Conservation (phyloP, 306 rosid species). For the Sicyos edulis region DNA sequence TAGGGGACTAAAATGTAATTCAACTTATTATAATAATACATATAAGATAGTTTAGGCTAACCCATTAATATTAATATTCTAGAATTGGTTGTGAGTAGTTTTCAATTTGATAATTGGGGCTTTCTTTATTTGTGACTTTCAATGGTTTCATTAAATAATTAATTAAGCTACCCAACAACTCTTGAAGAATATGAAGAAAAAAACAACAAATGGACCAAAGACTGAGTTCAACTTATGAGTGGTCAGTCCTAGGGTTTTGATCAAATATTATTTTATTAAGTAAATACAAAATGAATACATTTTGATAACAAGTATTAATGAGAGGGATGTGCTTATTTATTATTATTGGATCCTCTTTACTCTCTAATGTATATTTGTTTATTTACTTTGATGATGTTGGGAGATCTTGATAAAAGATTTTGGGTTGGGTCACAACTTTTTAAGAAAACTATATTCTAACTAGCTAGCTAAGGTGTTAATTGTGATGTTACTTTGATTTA, state of each 20-base stretch:
- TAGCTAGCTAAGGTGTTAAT: not conserved
- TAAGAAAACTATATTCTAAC: constrained; percentile 6
- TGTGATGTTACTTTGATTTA: constrained; percentile 5
- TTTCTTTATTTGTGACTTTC: not conserved
- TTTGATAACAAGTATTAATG: not conserved
- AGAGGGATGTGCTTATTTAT: not conserved
- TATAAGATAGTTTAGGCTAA: not conserved
- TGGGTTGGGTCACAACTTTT: constrained; percentile 8
- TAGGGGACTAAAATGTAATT: not conserved
- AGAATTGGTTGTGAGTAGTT: not conserved
- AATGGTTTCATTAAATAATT: not conserved
- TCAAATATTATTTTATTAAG: not conserved
- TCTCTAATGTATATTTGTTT: not conserved
- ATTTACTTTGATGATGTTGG: constrained; percentile 2
- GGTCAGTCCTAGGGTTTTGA: constrained; percentile 16
- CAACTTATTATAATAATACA: not conserved
- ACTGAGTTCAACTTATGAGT: not conserved
- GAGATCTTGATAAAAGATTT: constrained; percentile 16
- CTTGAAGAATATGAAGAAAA: not conserved
- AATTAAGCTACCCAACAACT: constrained; percentile 10
- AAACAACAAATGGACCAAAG: constrained; percentile 16
- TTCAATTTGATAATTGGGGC: constrained; percentile 6
- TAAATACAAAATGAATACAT: not conserved
- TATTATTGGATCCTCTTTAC: not conserved
- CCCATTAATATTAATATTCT: not conserved